phyloP scores from a whole-genome alignment of 768 basidiomycete species.

The Astraeus odoratus region DNA sequence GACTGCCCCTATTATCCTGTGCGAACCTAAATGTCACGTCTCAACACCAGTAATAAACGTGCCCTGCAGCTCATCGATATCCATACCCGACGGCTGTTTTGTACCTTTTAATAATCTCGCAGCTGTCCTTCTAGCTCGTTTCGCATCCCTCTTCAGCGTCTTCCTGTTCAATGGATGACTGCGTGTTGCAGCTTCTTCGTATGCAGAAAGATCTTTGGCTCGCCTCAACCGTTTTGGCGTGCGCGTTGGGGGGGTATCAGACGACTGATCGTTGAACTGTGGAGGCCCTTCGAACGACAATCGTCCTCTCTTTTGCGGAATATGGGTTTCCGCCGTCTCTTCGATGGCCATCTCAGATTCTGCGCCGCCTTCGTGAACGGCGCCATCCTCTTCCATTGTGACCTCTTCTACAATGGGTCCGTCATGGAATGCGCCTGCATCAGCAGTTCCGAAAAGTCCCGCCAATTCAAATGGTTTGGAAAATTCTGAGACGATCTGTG shows the following conservation, averaged over 20 bases:
- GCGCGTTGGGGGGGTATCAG: slow-evolving; percentile 6
- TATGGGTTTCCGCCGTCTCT: slow-evolving; percentile 30
- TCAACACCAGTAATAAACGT: slow-evolving; percentile 11
- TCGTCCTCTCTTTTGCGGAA: slow-evolving; percentile 23
- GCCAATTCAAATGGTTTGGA: slow-evolving; percentile 77
- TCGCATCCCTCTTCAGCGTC: slow-evolving; percentile 57
- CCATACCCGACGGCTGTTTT: slow-evolving; percentile 21
- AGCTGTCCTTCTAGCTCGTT: slow-evolving; percentile 50
- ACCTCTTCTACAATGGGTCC: slow-evolving; percentile 32
- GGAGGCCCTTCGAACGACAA: slow-evolving; percentile 7
- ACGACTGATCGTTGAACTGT: background rate
- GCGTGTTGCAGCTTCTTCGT: slow-evolving; percentile 42
- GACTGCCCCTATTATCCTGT: too few relatives aligned
- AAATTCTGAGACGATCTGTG: slow-evolving; percentile 65
- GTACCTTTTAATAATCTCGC: slow-evolving; percentile 17
- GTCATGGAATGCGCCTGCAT: slow-evolving; percentile 69
- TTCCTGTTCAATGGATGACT: slow-evolving; percentile 46
- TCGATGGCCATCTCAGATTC: slow-evolving; percentile 33
- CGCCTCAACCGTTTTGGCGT: slow-evolving; percentile 55
- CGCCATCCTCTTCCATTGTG: slow-evolving; percentile 38
- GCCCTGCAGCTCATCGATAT: slow-evolving; percentile 12
- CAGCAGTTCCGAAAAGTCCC: slow-evolving; percentile 74
- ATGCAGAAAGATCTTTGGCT: slow-evolving; percentile 46
- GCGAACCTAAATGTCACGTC: background rate
- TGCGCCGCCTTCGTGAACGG: slow-evolving; percentile 16